Evolutionary conservation across 129 eudicot species (phyloP), one percentile per base, ranked within the genome.

Genomic region (Pulicaria dysenterica): DNA sequence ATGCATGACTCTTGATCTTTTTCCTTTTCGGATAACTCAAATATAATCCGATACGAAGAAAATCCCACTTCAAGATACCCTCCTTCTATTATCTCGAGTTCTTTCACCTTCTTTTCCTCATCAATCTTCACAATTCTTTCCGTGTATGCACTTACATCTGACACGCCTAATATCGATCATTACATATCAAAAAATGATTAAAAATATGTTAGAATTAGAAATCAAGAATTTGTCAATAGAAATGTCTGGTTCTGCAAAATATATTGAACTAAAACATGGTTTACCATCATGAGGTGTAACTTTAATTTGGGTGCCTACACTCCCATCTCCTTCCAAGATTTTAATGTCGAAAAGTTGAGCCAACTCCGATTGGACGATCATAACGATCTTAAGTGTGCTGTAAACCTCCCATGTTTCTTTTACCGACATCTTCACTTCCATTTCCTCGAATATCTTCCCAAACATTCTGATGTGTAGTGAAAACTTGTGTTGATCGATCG

Each of bases 351-450:
- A 66, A 45, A 66, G 7, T 3, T 66, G 57, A 19, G 42, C 12
- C 7, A 66, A 37, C 31, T 66, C 71, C 11, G 56, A 34, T 24
- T 8, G 5, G 1, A 47, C 19, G 17, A 66, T 66, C 56, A 5
- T 47, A 4, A 39, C 71, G 38, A 66, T 5, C 71, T 66, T 66
- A 8, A 48, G 17, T 45, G 71, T 17, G 54, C 31, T 16, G 12
- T 66, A 66, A 66, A 46, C 71, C 71, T 46, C 71, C 71, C 57
- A 66, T 45, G 71, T 57, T 66, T 66, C 14, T 16, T 9, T 31
- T 37, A 69, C 36, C 6, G 74, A 40, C 5, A 15, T 16, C 48
- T 69, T 69, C 49, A 69, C 60, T 36, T 50, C 48, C 16, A 69
- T 3, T 50, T 50, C 62, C 15, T 69, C 47, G 0, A 48, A 49